Evolutionary conservation across 225 moss, liverwort and hornwort species (phyloP).

Genomic region (Pseudisothecium myosuroides): DNA sequence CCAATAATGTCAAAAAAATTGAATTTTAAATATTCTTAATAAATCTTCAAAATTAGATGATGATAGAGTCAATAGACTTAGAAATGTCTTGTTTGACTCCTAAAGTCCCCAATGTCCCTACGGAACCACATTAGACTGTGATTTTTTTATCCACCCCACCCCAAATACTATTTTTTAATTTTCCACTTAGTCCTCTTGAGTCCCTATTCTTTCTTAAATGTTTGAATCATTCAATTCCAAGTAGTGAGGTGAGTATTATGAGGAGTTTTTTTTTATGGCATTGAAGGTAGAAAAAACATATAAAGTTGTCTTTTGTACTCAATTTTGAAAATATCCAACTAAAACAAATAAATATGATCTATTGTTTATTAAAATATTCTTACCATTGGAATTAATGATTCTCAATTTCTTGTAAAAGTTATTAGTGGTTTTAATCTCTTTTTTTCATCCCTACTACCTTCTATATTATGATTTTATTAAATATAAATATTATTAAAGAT

Average conservation of each 20-base stretch:
- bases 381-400: neutral
- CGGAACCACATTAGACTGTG: too few relatives aligned
- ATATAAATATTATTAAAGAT: neutral
- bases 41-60: neutral
- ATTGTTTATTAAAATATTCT: neutral
- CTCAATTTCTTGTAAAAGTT: neutral
- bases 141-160: too few relatives aligned
- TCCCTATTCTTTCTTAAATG: too few relatives aligned
- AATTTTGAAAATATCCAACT: neutral
- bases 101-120: neutral
- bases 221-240: neutral
- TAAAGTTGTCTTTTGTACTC: neutral
- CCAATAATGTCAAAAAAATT: neutral
- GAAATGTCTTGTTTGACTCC: neutral
- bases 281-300: neutral
- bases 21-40: neutral
- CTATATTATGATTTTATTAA: neutral
- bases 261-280: neutral
- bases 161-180: too few relatives aligned
- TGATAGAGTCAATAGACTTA: rapidly evolving
- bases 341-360: neutral
- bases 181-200: too few relatives aligned
- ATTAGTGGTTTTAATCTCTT: neutral
- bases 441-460: neutral
- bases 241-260: neutral